Conservation (phyloP, 2,329 filamentous ascomycete species). For the Corinectria fuckeliana region DNA sequence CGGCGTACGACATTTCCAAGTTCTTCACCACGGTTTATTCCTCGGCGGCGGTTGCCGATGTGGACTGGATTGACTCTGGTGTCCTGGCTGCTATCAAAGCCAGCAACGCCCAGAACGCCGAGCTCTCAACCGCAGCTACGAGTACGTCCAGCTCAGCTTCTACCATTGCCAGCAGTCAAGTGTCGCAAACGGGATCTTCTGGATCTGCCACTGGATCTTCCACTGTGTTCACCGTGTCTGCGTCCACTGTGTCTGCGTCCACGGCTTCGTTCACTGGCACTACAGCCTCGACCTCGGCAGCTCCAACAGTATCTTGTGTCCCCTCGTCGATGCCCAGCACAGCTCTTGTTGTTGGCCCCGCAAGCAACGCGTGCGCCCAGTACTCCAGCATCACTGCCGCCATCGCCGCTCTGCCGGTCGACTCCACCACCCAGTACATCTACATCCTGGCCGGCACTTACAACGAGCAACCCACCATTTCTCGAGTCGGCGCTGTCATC, state of each 20-base stretch:
- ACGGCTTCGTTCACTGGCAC: not conserved
- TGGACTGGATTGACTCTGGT: slow-evolving; percentile 30
- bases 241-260: too few relatives aligned
- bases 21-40: slow-evolving; percentile 24
- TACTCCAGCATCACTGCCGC: slow-evolving; percentile 52
- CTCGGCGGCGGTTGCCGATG: slow-evolving; percentile 12
- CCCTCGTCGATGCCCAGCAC: slow-evolving; percentile 33
- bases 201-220: not conserved
- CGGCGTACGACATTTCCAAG: slow-evolving; percentile 24
- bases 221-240: too few relatives aligned
- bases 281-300: not conserved
- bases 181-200: not conserved
- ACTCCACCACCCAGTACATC: slow-evolving; percentile 47
- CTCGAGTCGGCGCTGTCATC: slow-evolving; percentile 49
- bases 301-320: slow-evolving; percentile 7
- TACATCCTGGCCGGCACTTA: slow-evolving; percentile 54
- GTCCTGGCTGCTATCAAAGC: slow-evolving; percentile 28
- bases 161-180: not conserved
- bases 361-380: slow-evolving; percentile 47
- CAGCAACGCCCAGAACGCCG: slow-evolving; percentile 28
- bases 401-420: slow-evolving; percentile 38
- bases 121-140: too few relatives aligned
- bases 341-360: slow-evolving; percentile 49
- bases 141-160: not conserved
- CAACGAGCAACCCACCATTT: slow-evolving; percentile 47